phyloP scores from a whole-genome alignment of 306 rosid genomes.

The Spatholobus suberectus region DNA sequence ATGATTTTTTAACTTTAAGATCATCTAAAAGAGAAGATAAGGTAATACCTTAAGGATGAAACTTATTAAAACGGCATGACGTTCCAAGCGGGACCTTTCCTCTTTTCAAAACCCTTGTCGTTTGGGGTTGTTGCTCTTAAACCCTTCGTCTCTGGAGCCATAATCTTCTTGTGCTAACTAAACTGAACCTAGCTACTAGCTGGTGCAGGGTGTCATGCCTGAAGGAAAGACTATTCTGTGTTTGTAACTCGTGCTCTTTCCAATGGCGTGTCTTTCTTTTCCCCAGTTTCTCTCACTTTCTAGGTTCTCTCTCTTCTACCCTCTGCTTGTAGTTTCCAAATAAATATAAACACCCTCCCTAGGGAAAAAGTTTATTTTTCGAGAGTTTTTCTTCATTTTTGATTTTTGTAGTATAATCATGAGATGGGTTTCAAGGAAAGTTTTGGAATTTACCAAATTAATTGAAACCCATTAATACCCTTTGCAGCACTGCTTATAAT shows the following conservation, averaged over 20 bases:
- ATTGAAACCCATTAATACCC: background rate
- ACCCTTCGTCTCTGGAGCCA: conserved; percentile 30
- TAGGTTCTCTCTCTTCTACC: conserved; percentile 60
- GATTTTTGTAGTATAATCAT: background rate
- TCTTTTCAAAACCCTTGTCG: conserved; percentile 43
- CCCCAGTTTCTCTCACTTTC: conserved; percentile 63
- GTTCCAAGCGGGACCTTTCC: background rate
- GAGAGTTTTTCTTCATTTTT: background rate
- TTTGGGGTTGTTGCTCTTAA: conserved; percentile 37
- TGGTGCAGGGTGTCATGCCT: conserved; percentile 41
- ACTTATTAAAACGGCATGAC: background rate
- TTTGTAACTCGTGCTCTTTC: conserved; percentile 41
- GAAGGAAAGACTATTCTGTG: conserved; percentile 35
- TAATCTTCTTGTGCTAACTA: conserved; percentile 27
- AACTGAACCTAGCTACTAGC: conserved; percentile 39
- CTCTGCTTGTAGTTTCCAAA: background rate
- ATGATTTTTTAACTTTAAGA: too few relatives aligned
- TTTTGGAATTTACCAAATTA: background rate
- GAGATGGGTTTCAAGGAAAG: conserved; percentile 32
- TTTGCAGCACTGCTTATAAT: background rate
- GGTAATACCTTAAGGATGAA: too few relatives aligned
- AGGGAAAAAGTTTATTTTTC: background rate
- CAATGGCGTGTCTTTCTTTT: conserved; percentile 71
- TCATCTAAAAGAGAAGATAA: too few relatives aligned
- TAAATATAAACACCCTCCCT: background rate